Percentiles rank a stretch among this genome's conserved stretches.
These are phyloP conservation scores for Corchorus olitorius DNA, from an alignment of 345 rosid species.

Conservation along the genomic window DNA sequence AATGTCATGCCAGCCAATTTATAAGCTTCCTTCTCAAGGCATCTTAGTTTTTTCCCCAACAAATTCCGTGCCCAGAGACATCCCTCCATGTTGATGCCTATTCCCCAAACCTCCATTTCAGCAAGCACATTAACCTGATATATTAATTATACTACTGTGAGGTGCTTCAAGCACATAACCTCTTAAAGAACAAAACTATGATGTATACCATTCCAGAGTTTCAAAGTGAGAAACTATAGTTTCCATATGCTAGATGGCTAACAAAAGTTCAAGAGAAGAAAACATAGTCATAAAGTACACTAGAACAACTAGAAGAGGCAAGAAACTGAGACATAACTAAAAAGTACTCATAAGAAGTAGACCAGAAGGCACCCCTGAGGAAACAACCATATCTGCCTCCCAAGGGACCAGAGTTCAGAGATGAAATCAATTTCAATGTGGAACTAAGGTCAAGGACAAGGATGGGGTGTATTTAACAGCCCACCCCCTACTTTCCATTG, in stretches of 20 bases:
- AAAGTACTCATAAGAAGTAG: background rate
- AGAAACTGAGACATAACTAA: conserved; percentile 1
- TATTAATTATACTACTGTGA: background rate
- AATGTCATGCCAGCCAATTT: conserved; percentile 81
- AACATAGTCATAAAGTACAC: background rate
- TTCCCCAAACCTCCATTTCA: conserved; percentile 95
- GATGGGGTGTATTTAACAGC: background rate
- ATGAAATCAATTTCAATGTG: background rate
- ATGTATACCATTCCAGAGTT: background rate
- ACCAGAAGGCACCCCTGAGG: background rate
- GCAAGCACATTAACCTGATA: conserved; percentile 83
- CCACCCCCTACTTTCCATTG: background rate
- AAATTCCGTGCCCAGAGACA: conserved; percentile 71
- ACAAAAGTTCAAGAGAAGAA: background rate
- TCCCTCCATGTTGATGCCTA: conserved; percentile 90
- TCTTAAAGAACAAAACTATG: background rate
- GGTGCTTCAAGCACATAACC: background rate
- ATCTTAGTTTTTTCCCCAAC: conserved; percentile 70
- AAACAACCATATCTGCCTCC: conserved; percentile 7
- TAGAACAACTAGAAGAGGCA: conserved; percentile 5
- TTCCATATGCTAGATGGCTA: background rate
- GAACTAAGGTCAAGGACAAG: background rate
- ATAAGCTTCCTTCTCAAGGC: conserved; percentile 83
- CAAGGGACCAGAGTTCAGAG: background rate
- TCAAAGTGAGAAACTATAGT: conserved; percentile 12